Evolutionary conservation across 2,329 filamentous ascomycete species (phyloP), one percentile per base, ranked within the genome.

Genomic region (Fusarium tricinctum): DNA sequence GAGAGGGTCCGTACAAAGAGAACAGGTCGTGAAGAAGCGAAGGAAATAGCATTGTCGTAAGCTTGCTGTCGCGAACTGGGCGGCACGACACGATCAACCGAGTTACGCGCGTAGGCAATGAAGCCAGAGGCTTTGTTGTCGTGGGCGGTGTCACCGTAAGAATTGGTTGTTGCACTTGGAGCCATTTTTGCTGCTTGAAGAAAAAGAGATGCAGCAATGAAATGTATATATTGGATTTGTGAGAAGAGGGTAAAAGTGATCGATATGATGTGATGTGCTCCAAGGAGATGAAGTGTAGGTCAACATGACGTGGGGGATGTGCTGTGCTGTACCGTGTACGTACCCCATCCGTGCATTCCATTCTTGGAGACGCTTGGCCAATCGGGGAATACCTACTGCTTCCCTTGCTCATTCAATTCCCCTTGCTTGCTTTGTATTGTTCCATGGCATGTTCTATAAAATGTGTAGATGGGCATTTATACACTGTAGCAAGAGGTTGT

Each of bases 1-100:
- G 46, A 22, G n/a, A 4, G 8, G 17, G 2, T 22, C 77, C 89
- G 22, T 82, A 93, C 91, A 56, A 91, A 89, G 43, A 94, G 81
- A 65, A 93, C 81, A 4, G 93, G 93, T 58, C 91, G 89, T 48
- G 85, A 81, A 8, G 84, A 78, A 17, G 89, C 88, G 73, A 92
- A 91, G 7, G 80, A 75, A 35, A 83, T 81, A 28, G 86, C 78
- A 44, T 81, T 82, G 17, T 85, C 81, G 70, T 89, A 84, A 42
- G 87, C 82, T 57, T 83, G 82, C 66, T 88, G 83, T 49, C 91
- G 85, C 61, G 86, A 85, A 35, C 87, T 81, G 0, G 90, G 89
- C 44, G 88, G 85, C 43, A 93, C 82, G 71, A 85, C 73, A 66
- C 82, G 81, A 73, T 87, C 80, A 53, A 85, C 70, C 55, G 82